Evolutionary conservation across 208 protist species (phyloP).

Genomic region (Wallacemonas sp.): DNA sequence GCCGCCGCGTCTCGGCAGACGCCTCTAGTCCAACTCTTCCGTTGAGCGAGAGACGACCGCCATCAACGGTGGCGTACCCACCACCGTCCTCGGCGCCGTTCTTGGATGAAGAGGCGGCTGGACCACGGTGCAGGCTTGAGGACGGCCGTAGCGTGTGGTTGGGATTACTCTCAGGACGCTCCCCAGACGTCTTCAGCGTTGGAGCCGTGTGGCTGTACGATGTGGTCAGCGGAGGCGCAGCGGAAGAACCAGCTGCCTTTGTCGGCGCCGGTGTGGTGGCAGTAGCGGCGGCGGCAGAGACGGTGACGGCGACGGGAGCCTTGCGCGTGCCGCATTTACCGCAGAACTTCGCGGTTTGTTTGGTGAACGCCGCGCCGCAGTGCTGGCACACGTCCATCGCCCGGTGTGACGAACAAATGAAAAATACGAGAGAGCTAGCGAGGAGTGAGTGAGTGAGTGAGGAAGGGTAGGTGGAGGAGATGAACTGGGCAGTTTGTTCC

Average conservation of each 20-base stretch:
- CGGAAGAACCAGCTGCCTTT: too few species aligned
- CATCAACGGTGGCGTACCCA: neutral
- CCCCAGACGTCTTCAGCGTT: neutral
- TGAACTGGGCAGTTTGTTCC: too few species aligned
- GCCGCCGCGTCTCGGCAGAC: neutral
- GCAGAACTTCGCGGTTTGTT: slow-evolving; percentile 79
- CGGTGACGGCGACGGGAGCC: too few species aligned
- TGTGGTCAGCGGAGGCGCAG: too few species aligned
- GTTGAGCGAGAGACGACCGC: slow-evolving; percentile 3
- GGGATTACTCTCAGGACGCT: neutral
- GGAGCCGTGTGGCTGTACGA: neutral
- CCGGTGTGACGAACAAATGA: too few species aligned
- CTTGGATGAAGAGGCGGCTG: neutral
- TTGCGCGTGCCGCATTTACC: slow-evolving; percentile 68
- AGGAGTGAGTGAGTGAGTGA: too few species aligned
- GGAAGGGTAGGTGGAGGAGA: too few species aligned
- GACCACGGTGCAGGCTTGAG: neutral
- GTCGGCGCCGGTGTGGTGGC: neutral
- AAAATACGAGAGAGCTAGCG: too few species aligned
- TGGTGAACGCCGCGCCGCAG: slow-evolving; percentile 73
- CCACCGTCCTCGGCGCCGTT: neutral
- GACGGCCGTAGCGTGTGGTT: slow-evolving; percentile 7
- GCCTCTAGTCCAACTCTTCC: neutral
- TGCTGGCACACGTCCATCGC: slow-evolving; percentile 39
- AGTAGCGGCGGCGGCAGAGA: too few species aligned